Base-by-base conservation (phyloP, 73 alveolate genomes). In the Breviolum minutum region DNA sequence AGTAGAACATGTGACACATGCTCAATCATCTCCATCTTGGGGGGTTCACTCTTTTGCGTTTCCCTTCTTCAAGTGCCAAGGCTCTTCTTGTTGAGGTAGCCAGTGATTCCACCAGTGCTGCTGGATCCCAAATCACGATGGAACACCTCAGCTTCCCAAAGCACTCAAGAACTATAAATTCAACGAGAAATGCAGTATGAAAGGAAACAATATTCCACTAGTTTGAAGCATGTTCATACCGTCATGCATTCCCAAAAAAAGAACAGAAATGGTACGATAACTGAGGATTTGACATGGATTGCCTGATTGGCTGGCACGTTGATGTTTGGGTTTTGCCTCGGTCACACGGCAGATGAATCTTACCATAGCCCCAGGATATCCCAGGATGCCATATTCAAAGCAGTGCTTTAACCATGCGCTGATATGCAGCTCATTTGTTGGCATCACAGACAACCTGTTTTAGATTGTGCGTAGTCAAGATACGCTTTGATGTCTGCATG, bases 31-130 rank as follows among this genome's bases (percentile, higher is more conserved):
- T 40, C 54, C 54, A 40, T 40, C 54, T 40, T 40, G 54, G 54
- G 54, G 54, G 54, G 54, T 40, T 40, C 54, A 40, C 54, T 40
- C 54, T 40, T 40, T 40, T 40, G 54, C 54, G 54, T 40, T 40
- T 40, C 54, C 54, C 54, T 40, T 40, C 5, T 40, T 40, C 54
- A 40, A 40, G 5, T 40, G 76, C 92, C 76, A 24, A 24, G 92
- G 26, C 92, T 60, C 98, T 93, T 93, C 98, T 93, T 77, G 80
- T 48, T 30, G 63, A 93, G 92, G 98, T 93, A 93, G 71, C 92
- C 82, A 13, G 98, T 62, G 82, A 63, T 26, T 12, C 98, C 98
- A 30, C 92, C 89, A 24, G 98, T 93, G 83, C 93, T 76, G 98
- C 98, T 93, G 83, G 98, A 93, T 32, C 98, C 98, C 30, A 79